Percentiles rank a stretch among this genome's conserved stretches.
Conservation (phyloP, 192 early-diverging fungal genomes). For the Geranomyces michiganensis region DNA sequence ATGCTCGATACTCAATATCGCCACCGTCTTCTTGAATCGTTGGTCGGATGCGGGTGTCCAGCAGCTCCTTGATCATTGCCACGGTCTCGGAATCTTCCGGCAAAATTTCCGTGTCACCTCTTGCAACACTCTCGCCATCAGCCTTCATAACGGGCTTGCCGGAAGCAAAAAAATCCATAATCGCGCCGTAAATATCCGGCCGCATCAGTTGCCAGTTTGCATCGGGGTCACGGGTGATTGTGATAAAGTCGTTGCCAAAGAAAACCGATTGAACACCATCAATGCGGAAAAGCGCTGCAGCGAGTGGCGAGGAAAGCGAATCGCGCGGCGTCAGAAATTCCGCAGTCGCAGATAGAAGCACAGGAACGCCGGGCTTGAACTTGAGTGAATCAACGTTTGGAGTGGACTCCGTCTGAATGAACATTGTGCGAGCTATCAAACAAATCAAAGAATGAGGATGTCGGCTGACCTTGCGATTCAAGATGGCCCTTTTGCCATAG, state of each 20-base stretch:
- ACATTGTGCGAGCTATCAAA: constrained; percentile 43
- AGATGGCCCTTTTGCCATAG: no score
- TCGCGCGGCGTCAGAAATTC: constrained; percentile 84
- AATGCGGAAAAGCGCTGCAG: constrained; percentile 86
- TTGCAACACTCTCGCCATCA: constrained; percentile 23
- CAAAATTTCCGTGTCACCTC: constrained; percentile 68
- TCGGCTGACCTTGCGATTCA: no score
- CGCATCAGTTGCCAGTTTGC: constrained; percentile 97
- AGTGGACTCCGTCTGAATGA: constrained; percentile 78
- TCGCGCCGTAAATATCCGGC: constrained; percentile 92
- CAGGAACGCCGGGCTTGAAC: constrained; percentile 91
- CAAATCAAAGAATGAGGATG: no score
- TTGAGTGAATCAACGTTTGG: constrained; percentile 95
- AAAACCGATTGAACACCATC: constrained; percentile 91
- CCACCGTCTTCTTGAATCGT: constrained; percentile 99
- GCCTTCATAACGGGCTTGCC: constrained; percentile 75
- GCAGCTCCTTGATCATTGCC: constrained; percentile 97
- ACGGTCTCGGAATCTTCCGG: constrained; percentile 90
- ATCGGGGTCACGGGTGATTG: constrained; percentile 86
- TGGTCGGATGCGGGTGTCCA: constrained; percentile 93
- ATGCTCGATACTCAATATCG: constrained; percentile 94
- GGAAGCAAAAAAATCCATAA: constrained; percentile 86
- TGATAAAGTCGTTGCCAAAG: constrained; percentile 93
- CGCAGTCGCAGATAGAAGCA: constrained; percentile 65
- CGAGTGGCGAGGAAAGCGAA: constrained; percentile 77